phyloP scores from a whole-genome alignment of 257 asterid genomes.

The Lantana camara region DNA sequence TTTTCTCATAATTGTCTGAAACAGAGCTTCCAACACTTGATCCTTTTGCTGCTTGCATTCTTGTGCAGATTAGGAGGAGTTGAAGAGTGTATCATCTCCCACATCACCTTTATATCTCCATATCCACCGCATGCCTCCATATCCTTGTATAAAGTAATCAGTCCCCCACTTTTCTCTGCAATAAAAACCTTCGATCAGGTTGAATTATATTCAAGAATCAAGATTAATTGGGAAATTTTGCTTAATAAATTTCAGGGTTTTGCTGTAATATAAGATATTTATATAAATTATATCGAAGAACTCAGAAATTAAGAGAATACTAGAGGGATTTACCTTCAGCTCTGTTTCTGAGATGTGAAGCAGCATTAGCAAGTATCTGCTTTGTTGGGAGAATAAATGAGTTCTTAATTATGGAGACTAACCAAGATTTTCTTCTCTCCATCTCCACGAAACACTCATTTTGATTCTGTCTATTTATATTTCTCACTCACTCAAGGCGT shows the following conservation, averaged over 20 bases:
- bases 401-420: conserved; percentile 46
- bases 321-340: conserved; percentile 42
- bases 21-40: conserved; percentile 42
- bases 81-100: conserved; percentile 65
- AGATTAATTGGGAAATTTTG: too few species aligned
- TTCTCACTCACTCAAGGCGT: conserved; percentile 8
- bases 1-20: conserved; percentile 28
- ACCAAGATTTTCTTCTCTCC: conserved; percentile 47
- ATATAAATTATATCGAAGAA: too few species aligned
- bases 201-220: too few species aligned
- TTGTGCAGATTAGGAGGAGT: conserved; percentile 29
- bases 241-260: background rate
- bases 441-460: conserved; percentile 31
- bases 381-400: conserved; percentile 43
- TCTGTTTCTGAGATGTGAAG: conserved; percentile 39
- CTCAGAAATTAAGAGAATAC: too few species aligned
- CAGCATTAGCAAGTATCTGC: conserved; percentile 26
- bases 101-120: conserved; percentile 67
- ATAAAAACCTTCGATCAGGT: too few species aligned
- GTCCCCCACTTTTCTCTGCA: conserved; percentile 48
- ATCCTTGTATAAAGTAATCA: conserved; percentile 52
- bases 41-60: conserved; percentile 27
- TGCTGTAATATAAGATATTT: too few species aligned
- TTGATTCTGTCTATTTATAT: conserved; percentile 32
- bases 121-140: conserved; percentile 70